A percentile compares a stretch with the other conserved stretches of the same genome.
Conservation (phyloP, 2,329 filamentous ascomycete genomes). For the Diaporthe destruens region DNA sequence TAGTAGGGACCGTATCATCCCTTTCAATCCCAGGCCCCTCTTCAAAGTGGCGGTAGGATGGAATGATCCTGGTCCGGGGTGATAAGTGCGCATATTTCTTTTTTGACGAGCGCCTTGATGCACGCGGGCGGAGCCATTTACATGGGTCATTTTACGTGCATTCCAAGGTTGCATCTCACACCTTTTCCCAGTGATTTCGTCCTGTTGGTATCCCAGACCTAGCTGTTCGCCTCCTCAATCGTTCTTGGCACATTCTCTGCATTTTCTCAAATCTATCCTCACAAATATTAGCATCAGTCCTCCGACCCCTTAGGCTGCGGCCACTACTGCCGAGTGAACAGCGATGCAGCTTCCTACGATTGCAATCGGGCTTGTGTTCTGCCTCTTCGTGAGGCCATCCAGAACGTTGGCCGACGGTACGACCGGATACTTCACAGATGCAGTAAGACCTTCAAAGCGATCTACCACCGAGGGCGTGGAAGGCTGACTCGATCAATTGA, state of each 20-base stretch:
- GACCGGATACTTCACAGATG: not conserved
- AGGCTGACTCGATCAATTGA: not conserved
- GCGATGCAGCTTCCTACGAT: not conserved
- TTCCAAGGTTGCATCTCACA: not conserved
- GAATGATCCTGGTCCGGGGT: not conserved
- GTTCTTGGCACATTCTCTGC: not conserved
- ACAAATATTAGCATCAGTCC: not conserved
- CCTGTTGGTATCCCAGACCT: not conserved
- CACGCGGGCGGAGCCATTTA: not conserved
- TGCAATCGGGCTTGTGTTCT: not conserved
- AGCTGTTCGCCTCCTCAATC: too few relatives aligned
- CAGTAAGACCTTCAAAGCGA: not conserved
- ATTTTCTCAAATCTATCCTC: not conserved
- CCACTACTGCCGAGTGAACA: not conserved
- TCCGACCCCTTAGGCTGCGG: not conserved
- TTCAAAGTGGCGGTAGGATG: not conserved
- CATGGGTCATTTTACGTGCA: conserved; percentile 4
- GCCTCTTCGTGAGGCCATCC: not conserved
- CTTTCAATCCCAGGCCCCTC: conserved; percentile 1
- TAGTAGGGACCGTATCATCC: not conserved
- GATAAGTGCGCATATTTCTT: not conserved
- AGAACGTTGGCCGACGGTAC: not conserved
- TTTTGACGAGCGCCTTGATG: not conserved
- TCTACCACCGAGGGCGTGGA: not conserved
- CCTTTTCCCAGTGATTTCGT: not conserved